Conservation (phyloP, 192 early-diverging fungal genomes). For the Diversispora epigaea region DNA sequence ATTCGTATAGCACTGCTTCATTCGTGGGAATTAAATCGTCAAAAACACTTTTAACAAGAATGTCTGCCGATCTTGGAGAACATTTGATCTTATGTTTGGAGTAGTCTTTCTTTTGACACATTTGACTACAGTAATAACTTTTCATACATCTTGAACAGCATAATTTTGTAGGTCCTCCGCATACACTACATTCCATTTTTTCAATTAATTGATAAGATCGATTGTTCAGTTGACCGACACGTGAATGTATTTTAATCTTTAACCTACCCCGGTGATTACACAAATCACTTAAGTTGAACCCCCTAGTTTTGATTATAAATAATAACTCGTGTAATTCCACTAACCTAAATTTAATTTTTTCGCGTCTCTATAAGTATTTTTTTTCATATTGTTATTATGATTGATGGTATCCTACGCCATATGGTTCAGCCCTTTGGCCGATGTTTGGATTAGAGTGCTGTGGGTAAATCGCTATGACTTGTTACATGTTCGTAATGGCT, state of each 20-base stretch:
- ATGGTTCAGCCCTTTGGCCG: constrained; percentile 23
- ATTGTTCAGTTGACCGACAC: too few relatives aligned
- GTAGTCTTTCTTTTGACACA: constrained; percentile 7
- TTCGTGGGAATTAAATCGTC: not conserved
- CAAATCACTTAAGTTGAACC: too few relatives aligned
- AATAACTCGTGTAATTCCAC: too few relatives aligned
- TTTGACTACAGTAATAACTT: not conserved
- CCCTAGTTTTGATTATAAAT: too few relatives aligned
- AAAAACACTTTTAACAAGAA: constrained; percentile 6
- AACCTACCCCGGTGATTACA: too few relatives aligned
- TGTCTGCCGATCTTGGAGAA: not conserved
- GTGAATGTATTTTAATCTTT: too few relatives aligned
- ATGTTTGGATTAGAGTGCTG: constrained; percentile 27
- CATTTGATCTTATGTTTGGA: not conserved
- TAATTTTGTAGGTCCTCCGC: not conserved
- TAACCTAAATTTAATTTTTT: too few relatives aligned
- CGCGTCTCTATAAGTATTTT: too few relatives aligned
- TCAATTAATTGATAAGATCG: too few relatives aligned
- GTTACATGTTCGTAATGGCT: constrained; percentile 29
- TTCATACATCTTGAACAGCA: not conserved
- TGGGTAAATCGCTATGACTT: constrained; percentile 30
- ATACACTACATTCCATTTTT: constrained; percentile 13
- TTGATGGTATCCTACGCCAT: constrained; percentile 25
- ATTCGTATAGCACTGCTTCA: not conserved
- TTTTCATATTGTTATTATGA: too few relatives aligned